Evolutionary conservation across 208 protist genomes (phyloP), one percentile per base, ranked within the genome.

Genomic region (Perkinsela sp.): DNA sequence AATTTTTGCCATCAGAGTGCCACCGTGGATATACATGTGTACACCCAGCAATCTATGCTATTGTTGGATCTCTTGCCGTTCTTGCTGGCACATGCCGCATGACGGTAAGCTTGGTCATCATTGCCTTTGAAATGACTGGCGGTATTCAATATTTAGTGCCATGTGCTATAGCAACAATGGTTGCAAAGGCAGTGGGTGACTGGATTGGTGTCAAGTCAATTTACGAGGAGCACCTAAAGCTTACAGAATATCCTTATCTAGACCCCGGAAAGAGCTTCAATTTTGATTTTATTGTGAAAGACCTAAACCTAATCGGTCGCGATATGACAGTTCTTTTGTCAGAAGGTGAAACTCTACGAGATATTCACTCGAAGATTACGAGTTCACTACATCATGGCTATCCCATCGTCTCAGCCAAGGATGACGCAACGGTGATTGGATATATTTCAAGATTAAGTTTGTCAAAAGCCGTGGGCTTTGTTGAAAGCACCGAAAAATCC

Each of bases 31-130:
- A 0, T 29, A 30, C n/a, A 0, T 77, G 74, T 31, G 78, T 95
- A 2, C 88, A 92, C 72, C 78, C 89, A 0, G 90, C 86, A n/a
- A 78, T 85, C 28, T 94, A 92, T 67, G 87, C 90, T 0, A 83
- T 96, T 31, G 89, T 96, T 2, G 92, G 92, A 32, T 86, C 91
- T 0, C 88, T 87, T 0, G 76, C 87, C 2, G 73, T 95, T 67
- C 77, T 96, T 57, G 91, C 87, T 2, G 92, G 91, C 28, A 89
- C 95, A 0, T 89, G 83, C 15, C 80, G 88, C 66, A 91, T 95
- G 79, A 91, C 89, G 1, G 82, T 96, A 30, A 91, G 80, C 68
- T 81, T 96, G 0, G 88, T 83, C 1, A 89, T 96, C 32, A 95
- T 95, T 72, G 79, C 95, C 71, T 87, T 95, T 68, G 91, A 96